Percentiles rank a stretch among this genome's conserved stretches.
Conservation (phyloP, 306 rosid species). For the Elaeagnus macrophylla region DNA sequence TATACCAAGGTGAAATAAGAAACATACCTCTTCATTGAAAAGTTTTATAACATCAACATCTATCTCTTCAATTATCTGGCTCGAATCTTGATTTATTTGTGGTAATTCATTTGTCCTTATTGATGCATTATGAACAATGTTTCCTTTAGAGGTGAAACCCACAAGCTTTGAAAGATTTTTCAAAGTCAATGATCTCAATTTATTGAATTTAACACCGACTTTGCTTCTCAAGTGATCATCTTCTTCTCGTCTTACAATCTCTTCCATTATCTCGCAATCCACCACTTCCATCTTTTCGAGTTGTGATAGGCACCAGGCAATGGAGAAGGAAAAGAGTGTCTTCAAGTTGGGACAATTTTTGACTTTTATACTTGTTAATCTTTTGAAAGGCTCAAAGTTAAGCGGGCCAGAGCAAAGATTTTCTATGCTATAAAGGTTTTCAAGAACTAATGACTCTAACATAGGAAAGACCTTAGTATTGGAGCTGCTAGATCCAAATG, state of each 20-base stretch:
- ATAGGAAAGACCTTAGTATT: not conserved
- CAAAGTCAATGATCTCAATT: no score
- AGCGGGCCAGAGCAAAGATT: not conserved
- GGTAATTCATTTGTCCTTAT: no score
- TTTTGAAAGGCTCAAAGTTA: not conserved
- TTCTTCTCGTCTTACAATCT: not conserved
- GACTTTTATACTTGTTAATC: not conserved
- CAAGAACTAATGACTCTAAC: not conserved
- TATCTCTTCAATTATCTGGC: no score
- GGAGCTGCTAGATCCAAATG: not conserved
- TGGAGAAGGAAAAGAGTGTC: not conserved
- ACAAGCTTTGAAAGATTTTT: no score
- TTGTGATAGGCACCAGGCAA: not conserved
- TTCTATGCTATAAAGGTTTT: not conserved
- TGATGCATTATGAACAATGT: no score
- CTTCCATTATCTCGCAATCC: not conserved
- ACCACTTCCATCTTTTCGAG: not conserved
- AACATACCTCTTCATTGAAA: no score
- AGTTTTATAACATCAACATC: no score
- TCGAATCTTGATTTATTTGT: no score
- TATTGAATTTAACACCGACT: no score
- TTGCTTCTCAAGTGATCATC: not conserved
- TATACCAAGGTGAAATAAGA: no score
- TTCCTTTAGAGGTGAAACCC: no score
- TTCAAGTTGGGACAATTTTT: not conserved